Evolutionary conservation across 371 early-diverging fungal species (phyloP).

Genomic region (Mucor ambiguus): DNA sequence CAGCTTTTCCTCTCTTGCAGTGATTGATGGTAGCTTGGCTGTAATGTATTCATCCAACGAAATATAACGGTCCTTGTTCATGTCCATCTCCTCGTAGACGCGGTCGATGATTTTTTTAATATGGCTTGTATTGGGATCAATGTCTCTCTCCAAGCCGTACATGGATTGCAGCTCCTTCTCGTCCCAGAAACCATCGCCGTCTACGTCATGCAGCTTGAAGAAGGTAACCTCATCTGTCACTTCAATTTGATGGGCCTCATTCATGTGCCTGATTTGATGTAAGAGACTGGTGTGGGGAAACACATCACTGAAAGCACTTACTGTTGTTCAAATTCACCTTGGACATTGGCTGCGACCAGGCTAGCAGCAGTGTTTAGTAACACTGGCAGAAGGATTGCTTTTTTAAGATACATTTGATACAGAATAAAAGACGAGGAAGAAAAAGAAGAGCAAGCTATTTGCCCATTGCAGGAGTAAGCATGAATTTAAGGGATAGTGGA

Average conservation of each 20-base stretch:
- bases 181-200: conserved; percentile 44
- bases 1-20: conserved; percentile 15
- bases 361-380: neutral
- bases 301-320: neutral
- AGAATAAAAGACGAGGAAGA: neutral
- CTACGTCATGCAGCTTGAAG: conserved; percentile 46
- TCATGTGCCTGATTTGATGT: conserved; percentile 35
- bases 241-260: conserved; percentile 37
- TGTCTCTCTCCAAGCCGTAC: conserved; percentile 39
- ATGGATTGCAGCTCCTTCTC: conserved; percentile 32
- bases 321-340: conserved; percentile 16
- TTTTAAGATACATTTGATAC: neutral
- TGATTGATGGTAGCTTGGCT: conserved; percentile 29
- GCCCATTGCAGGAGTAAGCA: neutral
- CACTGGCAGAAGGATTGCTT: neutral
- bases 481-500: neutral
- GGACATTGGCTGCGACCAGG: neutral
- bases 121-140: conserved; percentile 41
- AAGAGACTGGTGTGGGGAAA: too few relatives aligned
- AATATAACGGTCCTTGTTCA: conserved; percentile 31
- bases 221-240: conserved; percentile 41
- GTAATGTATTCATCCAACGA: conserved; percentile 39
- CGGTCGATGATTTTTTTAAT: conserved; percentile 41
- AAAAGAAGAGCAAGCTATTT: neutral
- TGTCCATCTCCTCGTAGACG: conserved; percentile 43